Evolutionary conservation across 2,329 filamentous ascomycete genomes (phyloP), one percentile per base, ranked within the genome.

Genomic region (Aspergillus jensenii): DNA sequence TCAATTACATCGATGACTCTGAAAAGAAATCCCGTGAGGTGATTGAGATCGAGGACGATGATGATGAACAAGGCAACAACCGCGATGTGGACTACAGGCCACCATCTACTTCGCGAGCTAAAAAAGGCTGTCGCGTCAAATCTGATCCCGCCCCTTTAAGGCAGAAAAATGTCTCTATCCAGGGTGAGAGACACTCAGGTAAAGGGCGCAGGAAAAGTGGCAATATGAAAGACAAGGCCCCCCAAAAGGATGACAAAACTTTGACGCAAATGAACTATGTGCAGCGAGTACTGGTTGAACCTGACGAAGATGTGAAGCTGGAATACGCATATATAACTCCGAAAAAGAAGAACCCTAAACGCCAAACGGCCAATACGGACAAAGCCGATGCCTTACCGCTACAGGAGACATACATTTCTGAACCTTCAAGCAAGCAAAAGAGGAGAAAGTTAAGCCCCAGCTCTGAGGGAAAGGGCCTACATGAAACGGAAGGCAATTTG

Each of bases 251-350:
- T 17, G 65, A 76, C 52, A 76, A 76, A 45, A 77, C 74, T 0
- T 66, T 77, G n/a, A 77, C 75, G 3, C 75, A 77, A 61, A 76
- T 77, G 74, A 69, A 75, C 53, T 77, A 74, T 62, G 74, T 77
- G 35, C 68, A 68, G 35, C 71, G 71, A 4, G 72, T 68, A 45
- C 62, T 74, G 56, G 67, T 74, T 46, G 68, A 71, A 40, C 66
- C 71, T 4, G 70, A 74, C 41, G 72, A 75, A 23, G 73, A 73
- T 35, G 58, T 63, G 52, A 68, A 71, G 23, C 56, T 74, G 61
- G 67, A 69, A 39, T 75, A 74, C 47, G 69, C 69, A 15, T 66
- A 68, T 55, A 57, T 65, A 11, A 65, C 61, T 27, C 59, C 67
- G 2, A 62, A 64, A 25, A 65, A 61, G n/a, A 53, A 52, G 6